Evolutionary conservation across 2,329 filamentous ascomycete species (phyloP), one percentile per base, ranked within the genome.

Genomic region (Blumeria graminis): DNA sequence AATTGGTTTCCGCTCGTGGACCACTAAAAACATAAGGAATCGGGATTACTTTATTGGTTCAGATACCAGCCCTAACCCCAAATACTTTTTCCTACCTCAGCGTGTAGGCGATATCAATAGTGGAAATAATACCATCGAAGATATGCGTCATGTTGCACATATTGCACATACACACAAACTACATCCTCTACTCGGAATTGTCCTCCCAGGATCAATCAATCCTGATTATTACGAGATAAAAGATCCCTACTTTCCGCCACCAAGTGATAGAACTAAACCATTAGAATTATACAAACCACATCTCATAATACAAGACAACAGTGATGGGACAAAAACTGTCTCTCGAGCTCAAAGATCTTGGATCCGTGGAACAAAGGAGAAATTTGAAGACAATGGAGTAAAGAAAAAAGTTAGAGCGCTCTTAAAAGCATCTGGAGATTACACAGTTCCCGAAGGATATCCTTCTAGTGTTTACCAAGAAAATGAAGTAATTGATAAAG

Each of bases 41-140:
- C 52, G 52, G 3, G 55, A 56, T 22, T 10, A 60, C 58, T 51
- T 57, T 64, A 46, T 56, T 46, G 6, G 66, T 64, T 48, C 60
- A 54, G 64, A 64, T 51, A 51, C 58, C 34, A 57, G 59, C 55
- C 61, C 64, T 9, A 63, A 63, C 22, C 63, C 62, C 3, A 61
- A 61, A 34, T 60, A 61, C 14, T 61, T 66, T 48, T 62, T 63
- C 53, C 62, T 60, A 36, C 63, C 66, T 46, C 65, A 66, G 48
- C 57, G 60, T 46, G 59, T 59, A 6, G 58, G 59, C 32, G 58
- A 60, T 13, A 60, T 62, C 54, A 65, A 66, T 55, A 59, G 63
- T n/a, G 60, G 63, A 11, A 62, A 62, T 11, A 59, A 63, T 53
- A 60, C 59, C 45, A 59, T 60, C 13, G 63, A 62, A 22, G 65